Percentiles rank a stretch among this genome's conserved stretches.
Conservation (phyloP, 805 yeast species). For the Ogataea henricii region DNA sequence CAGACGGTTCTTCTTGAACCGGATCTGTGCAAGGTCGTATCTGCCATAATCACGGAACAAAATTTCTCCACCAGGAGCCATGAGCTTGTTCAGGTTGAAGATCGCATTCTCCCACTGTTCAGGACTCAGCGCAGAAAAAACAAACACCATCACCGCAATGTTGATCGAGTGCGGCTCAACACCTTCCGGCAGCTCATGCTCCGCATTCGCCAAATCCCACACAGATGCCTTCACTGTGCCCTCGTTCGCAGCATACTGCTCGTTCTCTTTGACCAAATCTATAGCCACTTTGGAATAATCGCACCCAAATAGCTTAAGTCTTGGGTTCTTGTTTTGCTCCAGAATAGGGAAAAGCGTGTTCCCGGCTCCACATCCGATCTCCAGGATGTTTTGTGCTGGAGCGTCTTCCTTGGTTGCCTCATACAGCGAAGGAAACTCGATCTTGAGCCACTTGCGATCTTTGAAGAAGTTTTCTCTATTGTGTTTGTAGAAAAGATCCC, state of each 20-base stretch:
- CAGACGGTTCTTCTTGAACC: constrained; percentile 86
- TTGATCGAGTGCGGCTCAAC: constrained; percentile 82
- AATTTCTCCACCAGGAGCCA: constrained; percentile 92
- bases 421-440: constrained; percentile 87
- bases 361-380: constrained; percentile 98
- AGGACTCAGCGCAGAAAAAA: constrained; percentile 90
- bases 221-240: constrained; percentile 73
- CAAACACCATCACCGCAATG: constrained; percentile 92
- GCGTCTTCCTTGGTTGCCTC: constrained; percentile 73
- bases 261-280: constrained; percentile 71
- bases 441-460: constrained; percentile 93
- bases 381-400: constrained; percentile 75
- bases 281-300: constrained; percentile 92
- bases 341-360: constrained; percentile 93
- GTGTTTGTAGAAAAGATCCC: constrained; percentile 93
- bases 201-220: constrained; percentile 90
- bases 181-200: constrained; percentile 77
- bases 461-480: constrained; percentile 93
- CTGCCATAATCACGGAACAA: constrained; percentile 94
- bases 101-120: constrained; percentile 87
- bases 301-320: constrained; percentile 74
- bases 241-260: constrained; percentile 55
- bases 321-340: constrained; percentile 77
- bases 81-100: constrained; percentile 61
- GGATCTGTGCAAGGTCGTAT: constrained; percentile 91